Evolutionary conservation across 306 rosid species (phyloP).

Genomic region (Prunus davidiana): DNA sequence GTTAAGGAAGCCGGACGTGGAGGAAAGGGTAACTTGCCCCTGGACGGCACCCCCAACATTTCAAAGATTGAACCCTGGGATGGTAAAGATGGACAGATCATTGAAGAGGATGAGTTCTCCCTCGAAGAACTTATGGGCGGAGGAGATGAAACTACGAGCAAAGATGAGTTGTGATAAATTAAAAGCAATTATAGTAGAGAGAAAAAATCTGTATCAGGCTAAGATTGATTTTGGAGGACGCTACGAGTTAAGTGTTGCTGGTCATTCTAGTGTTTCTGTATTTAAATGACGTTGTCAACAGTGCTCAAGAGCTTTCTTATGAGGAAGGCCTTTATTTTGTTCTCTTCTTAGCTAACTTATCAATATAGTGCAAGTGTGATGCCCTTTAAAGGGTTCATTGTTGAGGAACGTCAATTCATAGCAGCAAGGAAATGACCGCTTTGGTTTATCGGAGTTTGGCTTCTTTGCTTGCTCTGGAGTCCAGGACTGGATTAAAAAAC

Average conservation of each 20-base stretch:
- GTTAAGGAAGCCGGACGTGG: conserved; percentile 92
- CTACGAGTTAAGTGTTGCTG: not conserved
- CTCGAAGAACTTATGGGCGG: conserved; percentile 88
- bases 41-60: conserved; percentile 55
- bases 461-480: too few relatives aligned
- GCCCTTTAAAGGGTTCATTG: not conserved
- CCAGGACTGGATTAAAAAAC: too few relatives aligned
- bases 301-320: conserved; percentile 4
- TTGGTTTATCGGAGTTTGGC: too few relatives aligned
- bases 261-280: conserved; percentile 11
- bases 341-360: not conserved
- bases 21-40: conserved; percentile 85
- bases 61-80: conserved; percentile 85
- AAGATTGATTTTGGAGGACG: conserved; percentile 21
- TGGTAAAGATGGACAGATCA: conserved; percentile 88
- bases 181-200: not conserved
- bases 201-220: conserved; percentile 16
- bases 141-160: conserved; percentile 53
- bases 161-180: conserved; percentile 57
- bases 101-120: conserved; percentile 95
- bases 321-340: conserved; percentile 17
- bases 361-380: not conserved
- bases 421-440: not conserved
- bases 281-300: conserved; percentile 3
- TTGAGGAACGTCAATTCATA: not conserved